phyloP scores from a whole-genome alignment of 108 stramenopile genomes.

The Fistulifera solaris region DNA sequence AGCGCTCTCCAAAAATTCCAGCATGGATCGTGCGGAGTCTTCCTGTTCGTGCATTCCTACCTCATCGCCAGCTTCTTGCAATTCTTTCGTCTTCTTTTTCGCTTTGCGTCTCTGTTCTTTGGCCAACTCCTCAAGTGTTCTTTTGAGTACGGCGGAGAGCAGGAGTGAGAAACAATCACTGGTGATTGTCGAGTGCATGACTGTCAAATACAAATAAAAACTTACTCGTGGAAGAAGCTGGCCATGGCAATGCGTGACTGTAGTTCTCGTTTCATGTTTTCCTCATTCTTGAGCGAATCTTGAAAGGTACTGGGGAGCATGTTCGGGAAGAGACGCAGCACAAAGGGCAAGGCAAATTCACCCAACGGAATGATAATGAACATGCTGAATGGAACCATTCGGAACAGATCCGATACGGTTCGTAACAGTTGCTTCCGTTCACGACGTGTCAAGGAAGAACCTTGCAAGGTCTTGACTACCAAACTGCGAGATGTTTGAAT shows the following conservation, averaged over 20 bases:
- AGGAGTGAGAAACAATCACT: conserved; percentile 1
- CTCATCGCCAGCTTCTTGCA: conserved; percentile 30
- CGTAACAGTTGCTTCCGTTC: conserved; percentile 95
- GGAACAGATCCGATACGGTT: conserved; percentile 93
- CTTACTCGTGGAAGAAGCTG: conserved; percentile 94
- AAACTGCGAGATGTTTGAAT: conserved; percentile 81
- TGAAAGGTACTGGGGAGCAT: conserved; percentile 99
- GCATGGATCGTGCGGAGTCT: conserved; percentile 57
- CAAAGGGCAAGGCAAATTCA: conserved; percentile 97
- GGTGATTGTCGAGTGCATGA: background rate
- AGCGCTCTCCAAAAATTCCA: conserved; percentile 89
- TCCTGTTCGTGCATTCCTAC: conserved; percentile 32
- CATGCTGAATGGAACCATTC: conserved; percentile 92
- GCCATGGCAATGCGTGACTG: conserved; percentile 93
- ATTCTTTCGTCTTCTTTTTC: conserved; percentile 32
- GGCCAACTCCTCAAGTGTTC: conserved; percentile 74
- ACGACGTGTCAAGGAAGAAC: conserved; percentile 84
- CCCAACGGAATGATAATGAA: conserved; percentile 97
- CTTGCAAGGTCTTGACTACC: conserved; percentile 63
- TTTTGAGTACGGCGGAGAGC: conserved; percentile 11
- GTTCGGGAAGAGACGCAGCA: conserved; percentile 94
- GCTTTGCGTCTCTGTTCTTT: conserved; percentile 80
- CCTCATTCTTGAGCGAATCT: conserved; percentile 92
- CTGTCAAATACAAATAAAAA: background rate
- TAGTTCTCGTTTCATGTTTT: conserved; percentile 93